phyloP scores from a whole-genome alignment of 805 yeast species.

The Ogataea ramenticola region DNA sequence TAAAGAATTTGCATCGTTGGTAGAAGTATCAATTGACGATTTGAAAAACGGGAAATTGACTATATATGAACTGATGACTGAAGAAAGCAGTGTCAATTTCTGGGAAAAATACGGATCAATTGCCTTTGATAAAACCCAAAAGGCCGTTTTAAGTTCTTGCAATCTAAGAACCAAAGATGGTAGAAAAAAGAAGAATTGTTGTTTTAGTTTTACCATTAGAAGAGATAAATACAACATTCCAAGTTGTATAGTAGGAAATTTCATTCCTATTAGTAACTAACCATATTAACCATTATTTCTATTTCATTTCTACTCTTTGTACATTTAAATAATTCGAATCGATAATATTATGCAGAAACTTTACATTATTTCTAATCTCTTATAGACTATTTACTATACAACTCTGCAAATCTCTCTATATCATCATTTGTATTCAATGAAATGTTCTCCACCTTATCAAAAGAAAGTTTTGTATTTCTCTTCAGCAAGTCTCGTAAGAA shows the following conservation, averaged over 20 bases:
- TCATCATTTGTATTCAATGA: neutral
- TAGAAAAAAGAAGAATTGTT: conserved; percentile 71
- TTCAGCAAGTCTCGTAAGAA: conserved; percentile 13
- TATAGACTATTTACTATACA: too few species aligned
- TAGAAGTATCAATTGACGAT: conserved; percentile 85
- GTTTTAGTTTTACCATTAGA: conserved; percentile 89
- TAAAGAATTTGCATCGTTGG: conserved; percentile 90
- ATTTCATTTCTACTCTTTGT: too few species aligned
- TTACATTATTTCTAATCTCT: too few species aligned
- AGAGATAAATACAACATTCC: conserved; percentile 93
- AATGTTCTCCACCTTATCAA: conserved; percentile 2
- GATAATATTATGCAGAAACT: neutral
- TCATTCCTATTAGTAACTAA: conserved; percentile 57
- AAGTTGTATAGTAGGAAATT: conserved; percentile 91
- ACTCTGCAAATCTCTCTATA: neutral
- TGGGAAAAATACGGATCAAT: conserved; percentile 98
- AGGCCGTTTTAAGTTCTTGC: conserved; percentile 91
- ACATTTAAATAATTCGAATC: neutral
- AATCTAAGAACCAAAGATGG: conserved; percentile 80
- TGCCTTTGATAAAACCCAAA: conserved; percentile 93
- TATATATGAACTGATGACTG: conserved; percentile 89
- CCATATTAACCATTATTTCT: too few species aligned
- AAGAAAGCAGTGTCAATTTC: conserved; percentile 91
- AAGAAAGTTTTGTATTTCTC: neutral
- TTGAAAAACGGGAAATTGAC: conserved; percentile 87